Percentiles rank a stretch among this genome's conserved stretches.
Evolutionary conservation across 306 rosid species (phyloP).

Genomic region (Rubus idaeus): DNA sequence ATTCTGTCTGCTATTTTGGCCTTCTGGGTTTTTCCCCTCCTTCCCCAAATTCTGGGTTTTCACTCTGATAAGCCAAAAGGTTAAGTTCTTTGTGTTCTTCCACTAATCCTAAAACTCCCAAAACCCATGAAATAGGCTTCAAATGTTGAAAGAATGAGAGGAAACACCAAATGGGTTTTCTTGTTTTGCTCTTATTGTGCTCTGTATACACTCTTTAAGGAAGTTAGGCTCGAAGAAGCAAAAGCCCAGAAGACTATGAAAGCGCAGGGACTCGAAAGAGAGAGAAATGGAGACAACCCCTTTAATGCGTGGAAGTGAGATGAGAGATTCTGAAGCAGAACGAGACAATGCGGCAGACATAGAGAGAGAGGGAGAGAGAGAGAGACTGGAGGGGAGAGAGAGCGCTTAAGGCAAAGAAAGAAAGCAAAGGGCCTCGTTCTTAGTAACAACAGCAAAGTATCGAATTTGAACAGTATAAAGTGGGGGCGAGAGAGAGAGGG

Average conservation of each 20-base stretch:
- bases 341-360: conserved; percentile 86
- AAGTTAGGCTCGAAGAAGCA: conserved; percentile 39
- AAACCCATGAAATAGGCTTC: background rate
- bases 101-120: conserved; percentile 9
- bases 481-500: conserved; percentile 30
- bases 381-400: background rate
- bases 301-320: conserved; percentile 85
- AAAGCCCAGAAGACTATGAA: conserved; percentile 43
- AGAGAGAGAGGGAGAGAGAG: conserved; percentile 33
- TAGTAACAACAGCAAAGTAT: conserved; percentile 72
- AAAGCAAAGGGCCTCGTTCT: conserved; percentile 80
- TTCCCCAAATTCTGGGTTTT: conserved; percentile 37
- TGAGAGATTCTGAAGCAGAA: conserved; percentile 71
- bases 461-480: conserved; percentile 90
- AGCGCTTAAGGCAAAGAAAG: background rate
- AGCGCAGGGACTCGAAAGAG: conserved; percentile 34
- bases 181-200: conserved; percentile 30
- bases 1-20: conserved; percentile 29
- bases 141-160: conserved; percentile 21
- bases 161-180: conserved; percentile 29
- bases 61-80: conserved; percentile 25
- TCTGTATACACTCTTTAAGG: conserved; percentile 25
- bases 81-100: conserved; percentile 8
- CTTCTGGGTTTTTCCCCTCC: conserved; percentile 28
- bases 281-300: conserved; percentile 39